phyloP scores from a whole-genome alignment of 345 rosid genomes.

The Leavenworthia alabamica region DNA sequence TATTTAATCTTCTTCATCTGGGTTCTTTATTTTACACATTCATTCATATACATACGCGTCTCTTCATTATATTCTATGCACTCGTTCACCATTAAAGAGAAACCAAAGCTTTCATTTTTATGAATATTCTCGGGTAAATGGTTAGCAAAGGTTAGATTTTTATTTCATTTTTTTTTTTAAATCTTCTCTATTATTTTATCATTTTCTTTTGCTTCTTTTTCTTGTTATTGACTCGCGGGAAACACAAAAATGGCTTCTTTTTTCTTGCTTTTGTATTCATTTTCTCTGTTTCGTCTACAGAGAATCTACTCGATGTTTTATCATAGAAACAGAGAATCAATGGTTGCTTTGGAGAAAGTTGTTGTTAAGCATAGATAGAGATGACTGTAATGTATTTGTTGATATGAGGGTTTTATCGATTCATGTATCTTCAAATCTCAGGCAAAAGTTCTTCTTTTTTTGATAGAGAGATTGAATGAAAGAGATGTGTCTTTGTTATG shows the following conservation, averaged over 20 bases:
- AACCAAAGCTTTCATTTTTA: constrained; percentile 31
- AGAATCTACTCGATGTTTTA: constrained; percentile 3
- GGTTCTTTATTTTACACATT: constrained; percentile 26
- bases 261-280: neutral
- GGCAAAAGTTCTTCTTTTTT: constrained; percentile 6
- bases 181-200: neutral
- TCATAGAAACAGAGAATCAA: neutral
- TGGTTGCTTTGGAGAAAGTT: neutral
- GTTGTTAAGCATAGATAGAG: constrained; percentile 20
- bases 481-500: constrained; percentile 8
- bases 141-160: constrained; percentile 38
- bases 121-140: constrained; percentile 40
- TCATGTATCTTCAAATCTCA: constrained; percentile 1
- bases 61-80: constrained; percentile 22
- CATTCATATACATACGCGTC: constrained; percentile 21
- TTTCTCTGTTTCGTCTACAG: neutral
- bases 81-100: constrained; percentile 32
- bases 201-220: neutral
- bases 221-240: constrained; percentile 9
- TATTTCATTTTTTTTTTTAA: constrained; percentile 19
- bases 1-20: constrained; percentile 30
- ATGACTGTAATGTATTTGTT: constrained; percentile 20
- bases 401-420: neutral
- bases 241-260: constrained; percentile 3
- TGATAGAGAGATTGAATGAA: constrained; percentile 2